Base-by-base conservation (phyloP, 176 grass and related monocot genomes). In the Eleusine coracana region DNA sequence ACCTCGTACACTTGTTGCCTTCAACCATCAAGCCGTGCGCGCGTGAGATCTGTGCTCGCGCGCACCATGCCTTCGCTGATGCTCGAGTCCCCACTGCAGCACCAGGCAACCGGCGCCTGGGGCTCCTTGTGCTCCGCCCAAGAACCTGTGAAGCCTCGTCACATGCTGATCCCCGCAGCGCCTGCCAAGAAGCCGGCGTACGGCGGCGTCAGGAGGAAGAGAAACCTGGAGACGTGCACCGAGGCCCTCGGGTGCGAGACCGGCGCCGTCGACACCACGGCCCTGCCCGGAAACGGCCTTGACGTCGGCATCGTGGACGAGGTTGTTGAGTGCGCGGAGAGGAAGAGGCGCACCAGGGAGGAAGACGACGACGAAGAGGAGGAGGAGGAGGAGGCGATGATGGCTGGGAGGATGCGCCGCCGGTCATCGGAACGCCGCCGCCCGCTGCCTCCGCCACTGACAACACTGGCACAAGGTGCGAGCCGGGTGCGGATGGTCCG, bases 161-260 rank as follows among this genome's bases (percentile, higher is more conserved):
- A 66, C 25, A 0, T 7, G 20, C 3, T 12, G 48, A 16, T 16
- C 13, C 14, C 48, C 10, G 3, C 48, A 13, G 18, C 34, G 2
- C n/a, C 61, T 5, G 59, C 23, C 37, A 85, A 29, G 77, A 89
- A 50, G 48, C 66, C 83, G 3, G 51, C 76, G 31, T 81, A 82
- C 77, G 78, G 77, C n/a, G 68, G 51, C 76, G 48, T 2, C 48
- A 16, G 48, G 13, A 84, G 72, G 40, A 88, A 66, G 80, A 80
- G 85, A 66, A 93, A 86, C 89, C 87, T 89, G 18, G 91, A 91
- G 45, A 70, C 66, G 78, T 97, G 87, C 75, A 97, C 94, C 36
- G 94, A 97, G 89, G 86, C 78, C 14, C 83, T 97, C 69, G 94
- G 94, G 34, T 97, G 89, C 66, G 94, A 97, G 81, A 97, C 77